Evolutionary conservation across 2,329 filamentous ascomycete genomes (phyloP).

Genomic region (Penicillium digitatum): DNA sequence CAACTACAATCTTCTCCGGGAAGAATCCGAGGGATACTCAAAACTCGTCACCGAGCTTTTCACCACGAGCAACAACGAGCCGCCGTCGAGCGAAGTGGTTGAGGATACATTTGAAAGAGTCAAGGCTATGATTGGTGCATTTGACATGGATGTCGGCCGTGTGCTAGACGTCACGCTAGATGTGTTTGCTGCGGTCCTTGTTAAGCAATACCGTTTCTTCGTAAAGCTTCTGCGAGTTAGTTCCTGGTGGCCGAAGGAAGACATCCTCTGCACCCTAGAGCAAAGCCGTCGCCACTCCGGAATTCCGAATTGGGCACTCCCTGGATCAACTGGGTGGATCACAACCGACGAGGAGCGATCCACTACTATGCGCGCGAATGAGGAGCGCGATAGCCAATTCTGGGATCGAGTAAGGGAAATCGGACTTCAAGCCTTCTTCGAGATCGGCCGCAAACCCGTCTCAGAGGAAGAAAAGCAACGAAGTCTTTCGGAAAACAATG

Average conservation of each 20-base stretch:
- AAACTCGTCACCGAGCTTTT: slow-evolving; percentile 96
- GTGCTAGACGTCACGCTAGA: slow-evolving; percentile 93
- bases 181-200: slow-evolving; percentile 86
- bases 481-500: slow-evolving; percentile 41
- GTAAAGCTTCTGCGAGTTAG: slow-evolving; percentile 86
- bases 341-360: slow-evolving; percentile 66
- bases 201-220: slow-evolving; percentile 91
- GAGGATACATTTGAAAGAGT: slow-evolving; percentile 85
- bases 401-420: slow-evolving; percentile 74
- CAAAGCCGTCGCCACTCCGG: slow-evolving; percentile 48
- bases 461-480: slow-evolving; percentile 56
- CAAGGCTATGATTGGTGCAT: slow-evolving; percentile 92
- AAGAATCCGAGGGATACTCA: slow-evolving; percentile 94
- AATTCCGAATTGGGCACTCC: slow-evolving; percentile 81
- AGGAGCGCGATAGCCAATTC: slow-evolving; percentile 68
- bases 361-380: slow-evolving; percentile 54
- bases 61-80: slow-evolving; percentile 72
- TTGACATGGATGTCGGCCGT: slow-evolving; percentile 92
- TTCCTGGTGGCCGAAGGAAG: slow-evolving; percentile 88
- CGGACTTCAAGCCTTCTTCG: slow-evolving; percentile 82
- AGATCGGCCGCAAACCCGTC: slow-evolving; percentile 70
- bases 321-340: slow-evolving; percentile 61
- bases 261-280: slow-evolving; percentile 44
- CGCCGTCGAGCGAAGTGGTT: slow-evolving; percentile 70
- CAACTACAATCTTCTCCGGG: slow-evolving; percentile 91